These are phyloP conservation scores for Simplicillium aogashimaense DNA, from an alignment of 2,329 filamentous ascomycete species.

Conservation along the genomic window DNA sequence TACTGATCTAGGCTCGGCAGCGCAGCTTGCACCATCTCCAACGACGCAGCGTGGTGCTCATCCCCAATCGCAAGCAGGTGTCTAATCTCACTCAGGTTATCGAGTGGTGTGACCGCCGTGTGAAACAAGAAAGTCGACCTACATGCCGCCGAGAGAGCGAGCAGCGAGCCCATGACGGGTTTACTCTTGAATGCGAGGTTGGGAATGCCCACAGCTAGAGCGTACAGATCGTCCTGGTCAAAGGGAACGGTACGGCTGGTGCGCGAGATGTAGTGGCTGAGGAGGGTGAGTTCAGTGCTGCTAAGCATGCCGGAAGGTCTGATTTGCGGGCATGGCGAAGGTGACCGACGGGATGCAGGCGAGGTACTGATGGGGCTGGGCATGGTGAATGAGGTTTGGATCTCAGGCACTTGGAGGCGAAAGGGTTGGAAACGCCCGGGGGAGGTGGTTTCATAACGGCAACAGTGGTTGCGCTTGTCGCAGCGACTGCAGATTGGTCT, in stretches of 20 bases:
- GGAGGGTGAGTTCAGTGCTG: constrained; percentile 22
- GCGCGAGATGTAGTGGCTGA: constrained; percentile 30
- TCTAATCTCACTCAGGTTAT: constrained; percentile 4
- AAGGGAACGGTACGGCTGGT: constrained; percentile 25
- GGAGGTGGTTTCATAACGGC: constrained; percentile 15
- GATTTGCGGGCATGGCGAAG: constrained; percentile 3
- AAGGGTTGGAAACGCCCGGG: constrained; percentile 1
- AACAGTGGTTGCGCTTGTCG: constrained; percentile 16
- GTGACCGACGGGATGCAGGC: constrained; percentile 1
- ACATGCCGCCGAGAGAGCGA: constrained; percentile 29
- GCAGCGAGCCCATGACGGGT: constrained; percentile 29
- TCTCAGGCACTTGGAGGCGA: constrained; percentile 2
- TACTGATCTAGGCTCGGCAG: constrained; percentile 15
- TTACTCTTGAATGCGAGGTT: constrained; percentile 27
- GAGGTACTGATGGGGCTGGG: background rate
- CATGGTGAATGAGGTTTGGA: background rate
- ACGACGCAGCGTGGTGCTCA: constrained; percentile 24
- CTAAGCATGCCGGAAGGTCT: constrained; percentile 8
- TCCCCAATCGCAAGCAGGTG: constrained; percentile 19
- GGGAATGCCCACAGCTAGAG: constrained; percentile 29
- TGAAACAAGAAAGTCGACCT: constrained; percentile 12
- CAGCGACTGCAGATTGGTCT: constrained; percentile 22
- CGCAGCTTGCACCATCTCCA: constrained; percentile 23
- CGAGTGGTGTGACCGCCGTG: background rate
- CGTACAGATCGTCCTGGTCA: constrained; percentile 26